These are phyloP conservation scores for Closterium sp. DNA, from an alignment of 139 green algal species.

Conservation along the genomic window DNA sequence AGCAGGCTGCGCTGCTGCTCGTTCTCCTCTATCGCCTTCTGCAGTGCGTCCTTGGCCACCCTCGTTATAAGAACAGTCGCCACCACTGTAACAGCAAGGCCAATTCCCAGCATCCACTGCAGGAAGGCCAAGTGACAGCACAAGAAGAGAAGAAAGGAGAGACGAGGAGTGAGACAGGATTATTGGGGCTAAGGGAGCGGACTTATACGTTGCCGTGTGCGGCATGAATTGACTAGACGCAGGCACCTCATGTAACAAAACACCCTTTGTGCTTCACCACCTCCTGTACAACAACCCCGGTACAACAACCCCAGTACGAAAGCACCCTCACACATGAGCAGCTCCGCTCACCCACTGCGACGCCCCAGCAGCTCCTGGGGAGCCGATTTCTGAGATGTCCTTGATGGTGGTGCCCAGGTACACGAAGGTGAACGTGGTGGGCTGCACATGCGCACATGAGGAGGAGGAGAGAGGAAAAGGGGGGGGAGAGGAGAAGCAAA, in stretches of 20 bases:
- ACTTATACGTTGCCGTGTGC: too few relatives aligned
- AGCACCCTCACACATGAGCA: background rate
- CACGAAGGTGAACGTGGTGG: conserved; percentile 41
- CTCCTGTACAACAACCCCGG: too few relatives aligned
- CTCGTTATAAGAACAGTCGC: conserved; percentile 18
- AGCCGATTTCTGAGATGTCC: conserved; percentile 36
- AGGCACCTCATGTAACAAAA: too few relatives aligned
- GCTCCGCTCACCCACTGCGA: conserved; percentile 30
- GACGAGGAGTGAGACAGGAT: too few relatives aligned
- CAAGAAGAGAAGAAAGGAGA: background rate
- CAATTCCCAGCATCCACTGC: conserved; percentile 26
- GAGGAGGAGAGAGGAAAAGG: background rate
- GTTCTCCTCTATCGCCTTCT: conserved; percentile 29
- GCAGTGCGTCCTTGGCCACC: conserved; percentile 15
- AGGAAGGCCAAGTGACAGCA: too few relatives aligned
- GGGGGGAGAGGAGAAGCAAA: background rate
- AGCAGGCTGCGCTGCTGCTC: background rate
- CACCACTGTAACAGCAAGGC: conserved; percentile 14
- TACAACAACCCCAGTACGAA: too few relatives aligned
- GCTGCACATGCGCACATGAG: background rate
- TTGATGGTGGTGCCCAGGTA: conserved; percentile 47
- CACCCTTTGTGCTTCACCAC: too few relatives aligned
- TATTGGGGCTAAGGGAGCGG: too few relatives aligned
- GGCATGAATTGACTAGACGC: too few relatives aligned
- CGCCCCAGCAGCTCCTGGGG: conserved; percentile 2